These are phyloP conservation scores for Madurella fahalii DNA, from an alignment of 2,329 filamentous ascomycete genomes.

Conservation along the genomic window DNA sequence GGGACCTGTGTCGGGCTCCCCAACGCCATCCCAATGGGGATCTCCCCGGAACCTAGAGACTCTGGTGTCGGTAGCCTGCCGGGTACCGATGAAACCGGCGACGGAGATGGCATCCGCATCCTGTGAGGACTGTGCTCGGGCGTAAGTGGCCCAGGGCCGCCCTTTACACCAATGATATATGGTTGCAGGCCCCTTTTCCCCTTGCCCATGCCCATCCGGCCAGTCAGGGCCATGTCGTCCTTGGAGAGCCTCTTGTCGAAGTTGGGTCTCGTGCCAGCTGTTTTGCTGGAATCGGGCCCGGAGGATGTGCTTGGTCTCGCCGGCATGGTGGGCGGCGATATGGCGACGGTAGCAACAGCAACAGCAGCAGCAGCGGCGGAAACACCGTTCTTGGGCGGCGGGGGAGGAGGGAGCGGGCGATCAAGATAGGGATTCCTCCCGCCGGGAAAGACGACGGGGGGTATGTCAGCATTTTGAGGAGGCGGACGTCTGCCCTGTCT, in stretches of 20 bases:
- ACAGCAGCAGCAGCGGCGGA: constrained; percentile 23
- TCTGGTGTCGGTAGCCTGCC: constrained; percentile 42
- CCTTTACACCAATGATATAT: constrained; percentile 33
- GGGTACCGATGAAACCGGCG: constrained; percentile 32
- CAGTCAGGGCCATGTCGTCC: constrained; percentile 38
- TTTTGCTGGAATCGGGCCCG: constrained; percentile 31
- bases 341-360: constrained; percentile 23
- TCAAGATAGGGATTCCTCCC: constrained; percentile 30
- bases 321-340: constrained; percentile 27
- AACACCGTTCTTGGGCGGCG: constrained; percentile 24
- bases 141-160: constrained; percentile 38
- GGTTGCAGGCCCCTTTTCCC: constrained; percentile 24
- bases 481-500: constrained; percentile 15
- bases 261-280: constrained; percentile 23
- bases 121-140: constrained; percentile 39
- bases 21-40: constrained; percentile 67
- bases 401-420: constrained; percentile 30
- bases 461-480: constrained; percentile 32
- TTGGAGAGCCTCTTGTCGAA: constrained; percentile 44
- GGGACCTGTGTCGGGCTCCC: constrained; percentile 59
- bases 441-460: constrained; percentile 29
- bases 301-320: constrained; percentile 42
- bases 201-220: constrained; percentile 29
- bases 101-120: constrained; percentile 22
- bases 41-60: constrained; percentile 40